Percentiles rank a stretch among this genome's conserved stretches.
Conservation (phyloP, 352 stramenopile genomes). For the Pilasporangium apinafurcum region DNA sequence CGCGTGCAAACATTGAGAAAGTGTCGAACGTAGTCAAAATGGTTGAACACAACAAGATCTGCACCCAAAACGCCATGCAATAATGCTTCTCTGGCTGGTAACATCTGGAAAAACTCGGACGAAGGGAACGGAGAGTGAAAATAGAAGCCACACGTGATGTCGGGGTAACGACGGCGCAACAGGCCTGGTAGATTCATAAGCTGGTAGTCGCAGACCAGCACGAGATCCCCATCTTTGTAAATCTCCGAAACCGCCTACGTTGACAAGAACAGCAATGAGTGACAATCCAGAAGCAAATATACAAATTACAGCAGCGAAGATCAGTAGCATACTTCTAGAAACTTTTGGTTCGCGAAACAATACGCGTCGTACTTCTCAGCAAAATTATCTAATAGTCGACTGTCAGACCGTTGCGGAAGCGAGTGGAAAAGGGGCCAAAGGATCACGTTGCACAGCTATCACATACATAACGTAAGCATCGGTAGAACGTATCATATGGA, state of each 20-base stretch:
- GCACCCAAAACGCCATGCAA: slow-evolving; percentile 80
- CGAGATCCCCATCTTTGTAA: slow-evolving; percentile 80
- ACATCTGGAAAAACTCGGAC: slow-evolving; percentile 89
- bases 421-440: slow-evolving; percentile 90
- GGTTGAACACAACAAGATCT: slow-evolving; percentile 86
- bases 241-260: slow-evolving; percentile 54
- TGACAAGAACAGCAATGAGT: neutral
- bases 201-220: slow-evolving; percentile 89
- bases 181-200: slow-evolving; percentile 80
- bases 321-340: slow-evolving; percentile 45
- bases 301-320: neutral
- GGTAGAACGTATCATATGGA: neutral
- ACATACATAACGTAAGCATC: too few species aligned
- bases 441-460: slow-evolving; percentile 86
- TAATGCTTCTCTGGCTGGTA: slow-evolving; percentile 67
- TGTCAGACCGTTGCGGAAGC: slow-evolving; percentile 71
- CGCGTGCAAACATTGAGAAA: slow-evolving; percentile 83
- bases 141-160: slow-evolving; percentile 83
- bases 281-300: neutral
- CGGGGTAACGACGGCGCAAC: slow-evolving; percentile 65
- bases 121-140: slow-evolving; percentile 89
- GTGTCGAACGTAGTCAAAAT: slow-evolving; percentile 88
- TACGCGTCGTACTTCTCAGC: slow-evolving; percentile 86
- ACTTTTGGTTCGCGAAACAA: slow-evolving; percentile 82
- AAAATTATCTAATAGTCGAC: slow-evolving; percentile 73